phyloP scores from a whole-genome alignment of 2,329 filamentous ascomycete genomes.

The Chrysoporthe austroafricana region DNA sequence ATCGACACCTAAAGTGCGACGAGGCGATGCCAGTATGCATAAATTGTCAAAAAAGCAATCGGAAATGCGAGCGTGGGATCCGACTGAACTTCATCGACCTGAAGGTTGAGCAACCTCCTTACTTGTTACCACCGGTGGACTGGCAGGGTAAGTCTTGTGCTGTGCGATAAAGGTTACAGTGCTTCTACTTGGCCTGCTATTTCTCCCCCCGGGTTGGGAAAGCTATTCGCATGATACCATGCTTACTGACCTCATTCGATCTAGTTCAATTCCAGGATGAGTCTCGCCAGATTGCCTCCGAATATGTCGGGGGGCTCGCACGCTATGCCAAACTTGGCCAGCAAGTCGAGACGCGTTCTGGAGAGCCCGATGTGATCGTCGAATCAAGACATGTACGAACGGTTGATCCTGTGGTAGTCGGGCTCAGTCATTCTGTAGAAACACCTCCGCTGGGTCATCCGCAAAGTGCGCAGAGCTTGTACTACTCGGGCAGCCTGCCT shows the following conservation, averaged over 20 bases:
- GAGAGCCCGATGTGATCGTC: conserved; percentile 35
- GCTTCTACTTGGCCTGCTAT: background rate
- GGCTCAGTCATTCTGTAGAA: conserved; percentile 6
- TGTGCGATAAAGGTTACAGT: background rate
- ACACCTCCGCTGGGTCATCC: conserved; percentile 4
- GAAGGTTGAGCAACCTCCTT: conserved; percentile 70
- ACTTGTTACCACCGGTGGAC: conserved; percentile 63
- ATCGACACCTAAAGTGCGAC: conserved; percentile 90
- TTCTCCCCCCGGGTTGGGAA: background rate
- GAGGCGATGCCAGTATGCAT: conserved; percentile 67
- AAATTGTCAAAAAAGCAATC: conserved; percentile 87
- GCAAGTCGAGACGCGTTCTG: conserved; percentile 37
- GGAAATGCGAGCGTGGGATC: conserved; percentile 83
- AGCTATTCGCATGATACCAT: background rate
- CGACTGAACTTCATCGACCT: conserved; percentile 91
- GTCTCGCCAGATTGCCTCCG: conserved; percentile 85
- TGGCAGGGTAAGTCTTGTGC: conserved; percentile 58
- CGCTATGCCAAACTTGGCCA: conserved; percentile 67
- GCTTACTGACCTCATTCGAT: conserved; percentile 18
- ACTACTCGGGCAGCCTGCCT: conserved; percentile 15
- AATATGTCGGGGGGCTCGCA: conserved; percentile 79
- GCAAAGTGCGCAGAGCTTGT: conserved; percentile 16
- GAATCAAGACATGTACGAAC: conserved; percentile 23
- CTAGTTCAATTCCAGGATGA: conserved; percentile 82
- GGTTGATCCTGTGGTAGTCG: background rate